Base-by-base conservation (phyloP, 2,329 filamentous ascomycete species). In the Trichophyton mentagrophytes region DNA sequence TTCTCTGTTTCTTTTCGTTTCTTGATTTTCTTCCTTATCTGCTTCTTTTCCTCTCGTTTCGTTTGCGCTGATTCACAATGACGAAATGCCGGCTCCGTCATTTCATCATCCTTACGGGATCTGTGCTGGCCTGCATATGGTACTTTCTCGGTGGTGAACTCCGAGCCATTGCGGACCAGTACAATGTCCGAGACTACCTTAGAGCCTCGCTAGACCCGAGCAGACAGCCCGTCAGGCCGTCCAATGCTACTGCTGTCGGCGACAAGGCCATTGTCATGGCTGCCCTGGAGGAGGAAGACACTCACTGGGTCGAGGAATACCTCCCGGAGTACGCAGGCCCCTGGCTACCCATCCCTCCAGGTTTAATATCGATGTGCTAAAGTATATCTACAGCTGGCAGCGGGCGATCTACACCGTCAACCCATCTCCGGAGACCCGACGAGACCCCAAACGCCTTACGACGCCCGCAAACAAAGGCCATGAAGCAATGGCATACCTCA, bases 401-500 rank as follows among this genome's bases (percentile, higher is more conserved):
- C 69, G 69, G 27, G 75, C 74, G 13, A 76, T 79, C 58, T 79
- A 77, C 67, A 69, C 68, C 61, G 76, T 74, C 60, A 75, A 77
- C 65, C 69, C 71, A 47, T 67, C 69, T 59, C 65, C 65, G 38
- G 64, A 59, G 9, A 64, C 61, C 9, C 57, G 42, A 17, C 11
- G 30, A 9, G 57, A 61, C 46, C 46, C 58, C 17, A 62, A 59
- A 3, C 58, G 51, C 36, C 65, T 69, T 38, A 65, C 61, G 4
- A 65, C 64, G 30, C 65, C 67, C 0, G 38, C 60, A 33, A 81
- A 80, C 65, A 80, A 80, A 65, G 79, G 79, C 36, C 75, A 75
- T 61, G 79, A 82, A 69, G 76, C 78, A 38, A 81, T 81, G 78
- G 77, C 78, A 22, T 80, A 80, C 66, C 71, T 81, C 13, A 80